Base-by-base conservation (phyloP, 441 rosid species). In the Bocquillonia castaneifolia region DNA sequence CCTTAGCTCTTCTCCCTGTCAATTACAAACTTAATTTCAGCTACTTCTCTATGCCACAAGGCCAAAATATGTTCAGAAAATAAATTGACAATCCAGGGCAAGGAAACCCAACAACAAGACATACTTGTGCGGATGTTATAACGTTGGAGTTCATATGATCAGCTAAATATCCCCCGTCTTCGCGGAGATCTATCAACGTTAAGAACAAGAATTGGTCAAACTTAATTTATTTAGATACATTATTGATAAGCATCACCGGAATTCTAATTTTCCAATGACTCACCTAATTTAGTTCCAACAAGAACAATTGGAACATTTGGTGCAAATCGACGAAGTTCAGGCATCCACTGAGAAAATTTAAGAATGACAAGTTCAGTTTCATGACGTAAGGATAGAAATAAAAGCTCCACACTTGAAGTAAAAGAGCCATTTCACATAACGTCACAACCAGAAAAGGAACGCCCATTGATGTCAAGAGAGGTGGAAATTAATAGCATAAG, bases 241-340 rank as follows among this genome's bases (percentile, higher is more conserved):
- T n/a, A n/a, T 29, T 17, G 23, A 64, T 22, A 20, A 20, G 23
- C 71, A 71, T 47, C 1, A 14, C 60, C 17, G 26, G 8, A 64
- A 20, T 13, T 48, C 51, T 58, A 60, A 25, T 55, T 39, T 26
- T 20, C 48, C 13, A 75, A 59, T 37, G 68, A 55, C 66, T 60
- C 53, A 88, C 97, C 99, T 68, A 94, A 76, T 82, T 91, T 94
- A 29, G 96, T 90, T 67, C 95, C 96, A 68, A 91, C 97, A 70
- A 93, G 96, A 56, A 93, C 93, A 74, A 93, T 85, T 2, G 99
- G 99, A 74, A 93, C 95, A 73, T 87, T 84, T 39, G 96, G 97
- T 0, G 97, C 97, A 71, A 93, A 93, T 68, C 96, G 74, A 25
- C 96, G 88, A 44, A 91, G 89, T 80, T 93, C 99, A 60, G 96